Evolutionary conservation across 768 basidiomycete genomes (phyloP).

Genomic region (Mycena sanguinolenta): DNA sequence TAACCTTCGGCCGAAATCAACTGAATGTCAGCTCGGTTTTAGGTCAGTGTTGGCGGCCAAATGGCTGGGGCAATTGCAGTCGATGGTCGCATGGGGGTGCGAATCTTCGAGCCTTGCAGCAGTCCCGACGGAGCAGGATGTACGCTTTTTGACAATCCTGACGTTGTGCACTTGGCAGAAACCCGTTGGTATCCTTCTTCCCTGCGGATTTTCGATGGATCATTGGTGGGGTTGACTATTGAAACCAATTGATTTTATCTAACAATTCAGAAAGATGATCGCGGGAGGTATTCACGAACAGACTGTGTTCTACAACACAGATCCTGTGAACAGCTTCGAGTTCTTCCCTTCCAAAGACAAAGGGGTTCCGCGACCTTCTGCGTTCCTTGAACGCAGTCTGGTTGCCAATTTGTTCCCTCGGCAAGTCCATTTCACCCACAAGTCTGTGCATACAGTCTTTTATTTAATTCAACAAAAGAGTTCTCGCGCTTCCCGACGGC

Average conservation of each 20-base stretch:
- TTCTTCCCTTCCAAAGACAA: conserved; percentile 50
- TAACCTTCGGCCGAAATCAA: neutral
- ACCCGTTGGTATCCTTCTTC: conserved; percentile 48
- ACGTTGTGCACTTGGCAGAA: conserved; percentile 39
- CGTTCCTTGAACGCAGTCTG: conserved; percentile 56
- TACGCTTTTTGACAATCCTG: conserved; percentile 45
- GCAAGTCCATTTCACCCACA: conserved; percentile 33
- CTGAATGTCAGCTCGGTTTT: neutral
- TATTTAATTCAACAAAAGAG: neutral
- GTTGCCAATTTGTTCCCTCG: conserved; percentile 67
- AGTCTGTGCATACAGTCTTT: neutral
- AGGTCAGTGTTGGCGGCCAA: conserved; percentile 36
- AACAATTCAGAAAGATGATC: conserved; percentile 42
- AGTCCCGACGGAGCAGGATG: conserved; percentile 42
- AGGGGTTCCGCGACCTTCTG: conserved; percentile 49
- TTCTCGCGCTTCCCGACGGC: conserved; percentile 31
- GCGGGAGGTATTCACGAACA: conserved; percentile 45
- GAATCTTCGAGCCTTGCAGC: conserved; percentile 47
- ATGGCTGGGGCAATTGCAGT: neutral
- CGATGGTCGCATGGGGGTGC: conserved; percentile 39
- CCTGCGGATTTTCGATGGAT: conserved; percentile 46
- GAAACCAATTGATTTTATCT: conserved; percentile 36
- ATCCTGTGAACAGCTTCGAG: conserved; percentile 47
- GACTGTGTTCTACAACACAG: conserved; percentile 45
- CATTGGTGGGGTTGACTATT: conserved; percentile 31